phyloP scores from a whole-genome alignment of 1,139 yeast species.

The Candida tetrigidarum region DNA sequence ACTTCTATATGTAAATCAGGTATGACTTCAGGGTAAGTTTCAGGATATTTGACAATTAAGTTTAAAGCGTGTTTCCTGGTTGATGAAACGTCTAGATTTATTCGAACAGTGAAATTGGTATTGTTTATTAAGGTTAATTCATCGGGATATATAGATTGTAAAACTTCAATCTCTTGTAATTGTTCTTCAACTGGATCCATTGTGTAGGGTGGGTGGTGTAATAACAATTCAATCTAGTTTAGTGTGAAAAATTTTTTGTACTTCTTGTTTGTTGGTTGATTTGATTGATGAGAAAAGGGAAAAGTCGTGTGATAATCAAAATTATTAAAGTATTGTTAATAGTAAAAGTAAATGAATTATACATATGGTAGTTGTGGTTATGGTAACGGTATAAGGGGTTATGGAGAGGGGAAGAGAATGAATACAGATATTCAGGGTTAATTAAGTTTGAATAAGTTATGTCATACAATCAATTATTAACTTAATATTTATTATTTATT shows the following conservation, averaged over 20 bases:
- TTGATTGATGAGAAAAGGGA: no score
- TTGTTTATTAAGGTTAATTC: slow-evolving; percentile 58
- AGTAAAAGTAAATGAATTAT: no score
- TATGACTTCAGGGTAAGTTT: slow-evolving; percentile 68
- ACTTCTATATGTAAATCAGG: slow-evolving; percentile 56
- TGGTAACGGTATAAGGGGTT: no score
- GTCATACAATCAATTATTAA: no score
- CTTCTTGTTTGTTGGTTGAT: background rate
- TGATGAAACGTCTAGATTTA: slow-evolving; percentile 61
- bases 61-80: slow-evolving; percentile 55
- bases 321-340: no score
- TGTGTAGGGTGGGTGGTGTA: background rate
- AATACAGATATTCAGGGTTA: no score
- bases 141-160: slow-evolving; percentile 92
- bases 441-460: no score
- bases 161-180: slow-evolving; percentile 76
- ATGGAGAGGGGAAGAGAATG: no score
- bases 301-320: no score
- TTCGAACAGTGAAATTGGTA: slow-evolving; percentile 48
- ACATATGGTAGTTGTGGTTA: no score
- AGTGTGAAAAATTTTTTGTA: no score
- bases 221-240: background rate
- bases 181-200: slow-evolving; percentile 83
- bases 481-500: no score
- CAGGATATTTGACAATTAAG: slow-evolving; percentile 68